Evolutionary conservation across 768 basidiomycete genomes (phyloP).

Genomic region (Boletus rex-veris): DNA sequence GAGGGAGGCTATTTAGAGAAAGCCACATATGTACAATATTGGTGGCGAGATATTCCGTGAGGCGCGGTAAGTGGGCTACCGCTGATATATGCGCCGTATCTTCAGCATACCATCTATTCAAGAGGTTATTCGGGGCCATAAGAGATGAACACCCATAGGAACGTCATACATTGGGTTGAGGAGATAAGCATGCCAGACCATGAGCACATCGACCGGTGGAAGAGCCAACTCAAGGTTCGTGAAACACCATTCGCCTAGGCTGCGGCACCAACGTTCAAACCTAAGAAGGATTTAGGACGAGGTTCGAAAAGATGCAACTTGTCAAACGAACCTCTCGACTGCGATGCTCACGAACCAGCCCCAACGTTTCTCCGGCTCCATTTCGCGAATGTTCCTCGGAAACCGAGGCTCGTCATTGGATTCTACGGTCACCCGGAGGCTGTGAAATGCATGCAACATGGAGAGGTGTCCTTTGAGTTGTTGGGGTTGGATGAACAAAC

Average conservation of each 20-base stretch:
- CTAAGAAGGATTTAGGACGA: constrained; percentile 10
- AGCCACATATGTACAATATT: constrained; percentile 13
- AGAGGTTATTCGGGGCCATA: not conserved
- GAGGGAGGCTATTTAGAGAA: not conserved
- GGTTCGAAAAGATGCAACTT: not conserved
- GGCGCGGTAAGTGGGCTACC: not conserved
- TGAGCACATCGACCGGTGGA: constrained; percentile 39
- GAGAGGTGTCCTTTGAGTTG: constrained; percentile 32
- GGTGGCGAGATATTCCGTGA: constrained; percentile 6
- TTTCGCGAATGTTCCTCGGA: constrained; percentile 3
- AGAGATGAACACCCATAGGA: not conserved
- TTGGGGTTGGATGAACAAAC: constrained; percentile 18
- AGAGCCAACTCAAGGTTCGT: constrained; percentile 6
- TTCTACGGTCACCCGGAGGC: constrained; percentile 22
- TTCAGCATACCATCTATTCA: constrained; percentile 26
- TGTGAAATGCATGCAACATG: constrained; percentile 28
- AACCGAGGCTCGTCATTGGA: constrained; percentile 8
- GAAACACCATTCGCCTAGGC: not conserved
- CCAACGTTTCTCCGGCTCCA: constrained; percentile 34
- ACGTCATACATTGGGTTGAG: constrained; percentile 34
- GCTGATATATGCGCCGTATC: constrained; percentile 4
- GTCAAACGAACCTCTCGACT: constrained; percentile 31
- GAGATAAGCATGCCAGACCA: constrained; percentile 41
- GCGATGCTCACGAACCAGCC: constrained; percentile 38
- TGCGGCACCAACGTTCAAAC: constrained; percentile 35